Evolutionary conservation across 2,329 filamentous ascomycete species (phyloP).

Genomic region (Clarireedia sp.): DNA sequence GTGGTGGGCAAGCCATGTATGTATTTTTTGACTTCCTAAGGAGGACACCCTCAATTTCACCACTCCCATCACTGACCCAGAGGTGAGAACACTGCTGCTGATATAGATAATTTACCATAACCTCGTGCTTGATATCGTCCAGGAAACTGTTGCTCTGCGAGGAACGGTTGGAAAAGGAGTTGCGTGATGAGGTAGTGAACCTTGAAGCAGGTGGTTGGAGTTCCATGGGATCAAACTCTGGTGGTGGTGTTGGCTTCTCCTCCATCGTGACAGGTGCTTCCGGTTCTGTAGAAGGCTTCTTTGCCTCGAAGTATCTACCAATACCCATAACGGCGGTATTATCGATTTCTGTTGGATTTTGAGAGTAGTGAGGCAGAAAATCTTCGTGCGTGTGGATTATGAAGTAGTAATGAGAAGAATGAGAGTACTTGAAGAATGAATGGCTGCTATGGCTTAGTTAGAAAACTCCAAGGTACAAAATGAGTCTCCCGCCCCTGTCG

Average conservation of each 20-base stretch:
- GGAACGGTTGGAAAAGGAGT: conserved; percentile 41
- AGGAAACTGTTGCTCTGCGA: conserved; percentile 47
- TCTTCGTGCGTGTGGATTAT: neutral
- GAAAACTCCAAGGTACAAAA: neutral
- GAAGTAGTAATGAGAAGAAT: neutral
- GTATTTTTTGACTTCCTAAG: conserved; percentile 58
- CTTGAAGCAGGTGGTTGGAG: conserved; percentile 42
- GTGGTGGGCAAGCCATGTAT: conserved; percentile 66
- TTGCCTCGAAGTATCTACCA: conserved; percentile 53
- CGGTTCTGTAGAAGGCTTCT: conserved; percentile 32
- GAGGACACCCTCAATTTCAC: conserved; percentile 63
- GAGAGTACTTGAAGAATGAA: neutral
- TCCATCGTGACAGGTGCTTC: conserved; percentile 35
- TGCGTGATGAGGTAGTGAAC: conserved; percentile 43
- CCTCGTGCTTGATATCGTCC: conserved; percentile 70
- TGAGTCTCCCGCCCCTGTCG: neutral
- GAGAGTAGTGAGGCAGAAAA: neutral
- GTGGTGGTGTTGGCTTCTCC: conserved; percentile 32
- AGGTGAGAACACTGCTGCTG: conserved; percentile 69
- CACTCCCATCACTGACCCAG: conserved; percentile 64
- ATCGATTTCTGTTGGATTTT: conserved; percentile 3
- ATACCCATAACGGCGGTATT: conserved; percentile 46
- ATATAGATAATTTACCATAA: conserved; percentile 78
- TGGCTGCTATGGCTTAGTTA: neutral
- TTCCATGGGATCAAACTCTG: conserved; percentile 35